Conservation (phyloP, 2,329 filamentous ascomycete genomes). For the Drechslerella coelobrocha region DNA sequence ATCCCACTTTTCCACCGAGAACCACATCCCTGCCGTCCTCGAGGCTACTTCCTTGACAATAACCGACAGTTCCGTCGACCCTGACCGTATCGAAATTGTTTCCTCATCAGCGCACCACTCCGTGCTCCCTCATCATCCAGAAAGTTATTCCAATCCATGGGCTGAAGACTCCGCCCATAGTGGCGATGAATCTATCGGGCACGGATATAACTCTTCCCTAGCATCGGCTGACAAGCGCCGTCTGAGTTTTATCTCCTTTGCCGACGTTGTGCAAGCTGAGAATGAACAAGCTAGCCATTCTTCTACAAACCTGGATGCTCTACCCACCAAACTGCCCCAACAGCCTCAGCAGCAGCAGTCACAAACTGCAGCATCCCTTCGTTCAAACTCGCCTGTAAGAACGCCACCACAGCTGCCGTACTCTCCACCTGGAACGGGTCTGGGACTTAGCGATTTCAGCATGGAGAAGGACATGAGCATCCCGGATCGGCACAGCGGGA, state of each 20-base stretch:
- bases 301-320: slow-evolving; percentile 55
- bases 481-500: slow-evolving; percentile 24
- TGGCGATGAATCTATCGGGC: slow-evolving; percentile 51
- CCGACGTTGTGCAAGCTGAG: slow-evolving; percentile 82
- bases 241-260: slow-evolving; percentile 94
- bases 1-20: slow-evolving; percentile 90
- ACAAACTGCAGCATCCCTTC: slow-evolving; percentile 49
- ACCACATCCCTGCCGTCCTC: slow-evolving; percentile 88
- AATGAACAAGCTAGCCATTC: slow-evolving; percentile 71
- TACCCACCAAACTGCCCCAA: slow-evolving; percentile 32
- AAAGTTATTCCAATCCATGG: slow-evolving; percentile 42
- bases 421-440: slow-evolving; percentile 36
- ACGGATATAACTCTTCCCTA: slow-evolving; percentile 29
- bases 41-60: slow-evolving; percentile 92
- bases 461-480: slow-evolving; percentile 51
- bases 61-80: slow-evolving; percentile 82
- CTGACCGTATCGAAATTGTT: slow-evolving; percentile 89
- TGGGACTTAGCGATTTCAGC: slow-evolving; percentile 44
- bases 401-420: slow-evolving; percentile 49
- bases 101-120: slow-evolving; percentile 65
- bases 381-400: slow-evolving; percentile 49
- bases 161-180: slow-evolving; percentile 45
- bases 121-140: slow-evolving; percentile 31
- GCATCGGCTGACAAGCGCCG: slow-evolving; percentile 63
- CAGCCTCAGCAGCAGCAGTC: slow-evolving; percentile 13